Percentiles rank a stretch among this genome's conserved stretches.
Evolutionary conservation across 495 filamentous ascomycete genomes (phyloP).

Genomic region (Aspergillus conjunctus): DNA sequence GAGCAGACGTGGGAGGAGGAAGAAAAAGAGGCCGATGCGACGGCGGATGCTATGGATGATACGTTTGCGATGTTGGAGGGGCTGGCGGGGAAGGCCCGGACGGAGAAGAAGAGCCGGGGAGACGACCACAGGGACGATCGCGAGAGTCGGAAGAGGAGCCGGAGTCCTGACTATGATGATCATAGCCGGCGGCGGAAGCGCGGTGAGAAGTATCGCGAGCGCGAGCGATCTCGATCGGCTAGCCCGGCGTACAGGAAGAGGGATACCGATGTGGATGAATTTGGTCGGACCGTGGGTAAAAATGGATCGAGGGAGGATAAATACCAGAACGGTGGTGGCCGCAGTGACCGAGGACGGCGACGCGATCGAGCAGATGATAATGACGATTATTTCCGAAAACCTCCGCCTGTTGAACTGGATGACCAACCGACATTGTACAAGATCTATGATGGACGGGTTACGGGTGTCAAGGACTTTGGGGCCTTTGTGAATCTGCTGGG

Average conservation of each 20-base stretch:
- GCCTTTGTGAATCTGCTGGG: constrained; percentile 92
- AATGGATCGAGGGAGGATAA: constrained; percentile 44
- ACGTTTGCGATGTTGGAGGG: constrained; percentile 89
- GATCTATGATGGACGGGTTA: constrained; percentile 86
- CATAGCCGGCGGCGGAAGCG: constrained; percentile 54
- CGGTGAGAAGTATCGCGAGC: constrained; percentile 55
- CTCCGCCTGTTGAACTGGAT: constrained; percentile 78
- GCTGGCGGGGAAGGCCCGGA: constrained; percentile 67
- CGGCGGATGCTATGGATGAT: constrained; percentile 77
- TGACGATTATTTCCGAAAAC: constrained; percentile 66
- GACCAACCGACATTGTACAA: constrained; percentile 81
- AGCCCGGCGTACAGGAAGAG: constrained; percentile 49
- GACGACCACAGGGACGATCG: constrained; percentile 42
- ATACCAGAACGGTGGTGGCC: constrained; percentile 39
- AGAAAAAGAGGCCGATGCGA: constrained; percentile 39
- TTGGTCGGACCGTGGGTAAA: constrained; percentile 52
- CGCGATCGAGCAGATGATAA: constrained; percentile 50
- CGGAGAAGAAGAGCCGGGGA: not conserved
- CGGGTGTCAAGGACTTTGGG: constrained; percentile 92
- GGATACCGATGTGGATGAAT: constrained; percentile 65
- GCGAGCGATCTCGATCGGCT: constrained; percentile 51
- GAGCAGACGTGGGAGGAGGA: constrained; percentile 61
- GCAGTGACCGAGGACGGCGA: constrained; percentile 39
- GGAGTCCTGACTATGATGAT: constrained; percentile 69
- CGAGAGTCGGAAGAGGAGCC: constrained; percentile 65